Conservation (phyloP, 768 basidiomycete genomes). For the Punctularia strigosozonata region DNA sequence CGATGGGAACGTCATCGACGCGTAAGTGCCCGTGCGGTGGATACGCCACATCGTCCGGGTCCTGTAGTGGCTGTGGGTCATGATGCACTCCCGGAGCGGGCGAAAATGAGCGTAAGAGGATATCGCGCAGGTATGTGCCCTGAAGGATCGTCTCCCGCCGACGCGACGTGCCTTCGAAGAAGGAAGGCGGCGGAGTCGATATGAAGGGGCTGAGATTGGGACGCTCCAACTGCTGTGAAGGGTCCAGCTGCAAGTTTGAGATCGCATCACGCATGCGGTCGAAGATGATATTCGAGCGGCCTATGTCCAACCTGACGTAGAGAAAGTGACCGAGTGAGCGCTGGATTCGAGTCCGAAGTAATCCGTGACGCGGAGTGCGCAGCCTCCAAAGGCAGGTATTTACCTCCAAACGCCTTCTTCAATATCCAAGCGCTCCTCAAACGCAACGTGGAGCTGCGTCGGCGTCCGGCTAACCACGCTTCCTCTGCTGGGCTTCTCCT, state of each 20-base stretch:
- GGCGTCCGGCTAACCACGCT: slow-evolving; percentile 37
- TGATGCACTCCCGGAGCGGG: slow-evolving; percentile 17
- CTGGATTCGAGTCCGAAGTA: too few species aligned
- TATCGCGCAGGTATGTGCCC: slow-evolving; percentile 65
- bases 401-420: slow-evolving; percentile 38
- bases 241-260: slow-evolving; percentile 40
- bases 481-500: slow-evolving; percentile 41
- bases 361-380: neutral
- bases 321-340: neutral
- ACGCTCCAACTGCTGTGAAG: slow-evolving; percentile 23
- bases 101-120: slow-evolving; percentile 49
- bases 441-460: slow-evolving; percentile 46
- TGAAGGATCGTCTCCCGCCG: slow-evolving; percentile 45
- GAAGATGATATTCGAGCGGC: slow-evolving; percentile 51
- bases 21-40: too few species aligned
- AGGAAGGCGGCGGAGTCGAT: too few species aligned
- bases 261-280: slow-evolving; percentile 65
- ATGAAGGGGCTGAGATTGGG: slow-evolving; percentile 13
- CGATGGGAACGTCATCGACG: too few species aligned
- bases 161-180: too few species aligned
- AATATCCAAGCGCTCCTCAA: slow-evolving; percentile 35
- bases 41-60: slow-evolving; percentile 26
- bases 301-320: slow-evolving; percentile 46
- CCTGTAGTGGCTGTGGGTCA: slow-evolving; percentile 23
- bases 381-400: slow-evolving; percentile 1